phyloP scores from a whole-genome alignment of 176 grass and related monocot species.

The Triticum timopheevii region DNA sequence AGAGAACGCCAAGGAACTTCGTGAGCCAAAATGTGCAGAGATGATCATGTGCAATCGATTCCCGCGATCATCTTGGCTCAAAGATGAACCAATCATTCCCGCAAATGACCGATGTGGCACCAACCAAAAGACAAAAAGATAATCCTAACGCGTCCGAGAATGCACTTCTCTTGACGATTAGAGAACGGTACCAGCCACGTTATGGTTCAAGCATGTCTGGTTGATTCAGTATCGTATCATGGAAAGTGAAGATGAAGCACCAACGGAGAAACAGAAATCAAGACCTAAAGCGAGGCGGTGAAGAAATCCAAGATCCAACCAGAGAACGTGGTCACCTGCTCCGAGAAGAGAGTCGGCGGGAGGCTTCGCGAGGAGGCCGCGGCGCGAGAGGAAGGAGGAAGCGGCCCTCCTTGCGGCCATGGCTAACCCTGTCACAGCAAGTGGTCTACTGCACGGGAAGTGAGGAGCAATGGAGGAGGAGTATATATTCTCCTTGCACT shows the following conservation, averaged over 20 bases:
- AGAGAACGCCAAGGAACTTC: neutral
- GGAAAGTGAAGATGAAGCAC: neutral
- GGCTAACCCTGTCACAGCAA: neutral
- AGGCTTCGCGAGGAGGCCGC: neutral
- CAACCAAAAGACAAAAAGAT: neutral
- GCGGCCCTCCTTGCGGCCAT: slow-evolving; percentile 66
- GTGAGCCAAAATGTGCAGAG: neutral
- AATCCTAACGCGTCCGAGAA: neutral
- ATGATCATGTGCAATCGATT: neutral
- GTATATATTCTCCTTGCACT: neutral
- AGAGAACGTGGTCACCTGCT: slow-evolving; percentile 39
- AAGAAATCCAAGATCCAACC: neutral
- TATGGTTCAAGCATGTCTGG: neutral
- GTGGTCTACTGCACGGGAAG: neutral
- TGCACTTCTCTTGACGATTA: neutral
- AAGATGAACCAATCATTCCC: neutral
- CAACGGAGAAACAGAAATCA: neutral
- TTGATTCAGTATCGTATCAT: neutral
- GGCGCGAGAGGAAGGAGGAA: slow-evolving; percentile 44
- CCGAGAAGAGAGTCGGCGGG: slow-evolving; percentile 3
- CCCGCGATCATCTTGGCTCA: no score
- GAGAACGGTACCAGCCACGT: neutral
- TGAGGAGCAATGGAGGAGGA: neutral
- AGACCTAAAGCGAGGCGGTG: neutral
- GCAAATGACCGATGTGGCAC: neutral